Evolutionary conservation across 1,284 basidiomycete genomes (phyloP).

Genomic region (Sphaerobolus stellatus): DNA sequence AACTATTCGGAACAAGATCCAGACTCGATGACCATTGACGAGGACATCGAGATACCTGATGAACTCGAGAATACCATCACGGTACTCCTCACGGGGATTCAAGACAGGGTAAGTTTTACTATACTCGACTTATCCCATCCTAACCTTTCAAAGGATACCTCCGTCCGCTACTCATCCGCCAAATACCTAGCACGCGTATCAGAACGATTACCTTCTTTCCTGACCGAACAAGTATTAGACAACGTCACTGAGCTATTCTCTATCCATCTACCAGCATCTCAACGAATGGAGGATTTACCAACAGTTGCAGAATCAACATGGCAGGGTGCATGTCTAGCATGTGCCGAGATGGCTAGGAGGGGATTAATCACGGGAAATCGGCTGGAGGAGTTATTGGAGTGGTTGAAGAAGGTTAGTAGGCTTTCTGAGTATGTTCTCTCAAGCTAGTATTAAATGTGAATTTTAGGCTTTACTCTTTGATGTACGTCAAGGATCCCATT

Average conservation of each 20-base stretch:
- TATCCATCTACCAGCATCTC: conserved; percentile 59
- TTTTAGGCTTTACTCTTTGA: conserved; percentile 88
- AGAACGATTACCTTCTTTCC: conserved; percentile 73
- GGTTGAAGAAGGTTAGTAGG: conserved; percentile 70
- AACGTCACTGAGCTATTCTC: conserved; percentile 72
- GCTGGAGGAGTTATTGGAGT: conserved; percentile 65
- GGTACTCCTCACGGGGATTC: conserved; percentile 71
- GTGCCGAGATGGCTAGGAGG: conserved; percentile 88
- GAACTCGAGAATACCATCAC: conserved; percentile 78
- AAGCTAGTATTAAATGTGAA: conserved; percentile 13
- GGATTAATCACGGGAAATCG: conserved; percentile 63
- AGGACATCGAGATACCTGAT: conserved; percentile 74
- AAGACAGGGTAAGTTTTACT: conserved; percentile 68
- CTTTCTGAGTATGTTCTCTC: conserved; percentile 14
- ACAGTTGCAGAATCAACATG: conserved; percentile 82
- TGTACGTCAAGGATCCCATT: conserved; percentile 86
- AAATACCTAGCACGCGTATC: conserved; percentile 90
- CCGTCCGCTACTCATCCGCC: conserved; percentile 93
- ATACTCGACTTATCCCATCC: background rate
- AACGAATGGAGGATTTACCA: conserved; percentile 63
- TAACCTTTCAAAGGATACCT: conserved; percentile 68
- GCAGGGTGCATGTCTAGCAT: conserved; percentile 93
- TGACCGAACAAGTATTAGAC: conserved; percentile 78
- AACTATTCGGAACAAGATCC: background rate
- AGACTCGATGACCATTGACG: conserved; percentile 16